phyloP scores from a whole-genome alignment of 2,329 filamentous ascomycete genomes.

The Daldinia sp. region DNA sequence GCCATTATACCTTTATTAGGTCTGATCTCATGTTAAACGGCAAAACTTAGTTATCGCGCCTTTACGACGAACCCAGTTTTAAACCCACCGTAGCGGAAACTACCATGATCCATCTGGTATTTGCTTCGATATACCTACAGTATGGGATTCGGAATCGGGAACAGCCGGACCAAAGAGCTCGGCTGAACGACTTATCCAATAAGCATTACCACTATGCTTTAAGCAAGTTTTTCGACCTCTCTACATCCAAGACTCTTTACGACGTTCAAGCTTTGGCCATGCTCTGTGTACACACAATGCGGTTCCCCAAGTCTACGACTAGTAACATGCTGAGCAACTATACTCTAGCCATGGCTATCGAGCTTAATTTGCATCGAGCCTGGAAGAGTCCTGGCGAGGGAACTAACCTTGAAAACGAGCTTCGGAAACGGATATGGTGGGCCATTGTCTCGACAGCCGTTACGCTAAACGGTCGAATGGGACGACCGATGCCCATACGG shows the following conservation, averaged over 20 bases:
- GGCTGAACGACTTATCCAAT: constrained; percentile 72
- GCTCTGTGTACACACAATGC: constrained; percentile 75
- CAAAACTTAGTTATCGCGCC: constrained; percentile 60
- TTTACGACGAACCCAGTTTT: constrained; percentile 75
- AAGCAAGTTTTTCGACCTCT: constrained; percentile 72
- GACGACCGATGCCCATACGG: constrained; percentile 77
- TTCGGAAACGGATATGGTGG: constrained; percentile 84
- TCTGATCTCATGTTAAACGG: constrained; percentile 29
- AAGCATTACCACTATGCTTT: constrained; percentile 81
- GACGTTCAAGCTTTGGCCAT: constrained; percentile 78
- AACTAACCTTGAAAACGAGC: constrained; percentile 72
- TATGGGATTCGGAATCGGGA: constrained; percentile 74
- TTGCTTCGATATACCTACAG: constrained; percentile 80
- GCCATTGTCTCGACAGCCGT: constrained; percentile 71
- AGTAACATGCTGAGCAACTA: constrained; percentile 73
- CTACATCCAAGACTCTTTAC: constrained; percentile 66
- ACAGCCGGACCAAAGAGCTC: constrained; percentile 60
- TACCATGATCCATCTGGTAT: constrained; percentile 79
- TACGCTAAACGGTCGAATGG: constrained; percentile 77
- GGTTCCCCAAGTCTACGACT: constrained; percentile 80
- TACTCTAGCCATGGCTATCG: constrained; percentile 73
- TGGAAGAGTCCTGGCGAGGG: constrained; percentile 58
- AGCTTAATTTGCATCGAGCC: constrained; percentile 79
- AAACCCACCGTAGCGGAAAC: constrained; percentile 69
- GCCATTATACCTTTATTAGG: background rate